Conservation (phyloP, 2,329 filamentous ascomycete species). For the Xylariomycetidae sp. region DNA sequence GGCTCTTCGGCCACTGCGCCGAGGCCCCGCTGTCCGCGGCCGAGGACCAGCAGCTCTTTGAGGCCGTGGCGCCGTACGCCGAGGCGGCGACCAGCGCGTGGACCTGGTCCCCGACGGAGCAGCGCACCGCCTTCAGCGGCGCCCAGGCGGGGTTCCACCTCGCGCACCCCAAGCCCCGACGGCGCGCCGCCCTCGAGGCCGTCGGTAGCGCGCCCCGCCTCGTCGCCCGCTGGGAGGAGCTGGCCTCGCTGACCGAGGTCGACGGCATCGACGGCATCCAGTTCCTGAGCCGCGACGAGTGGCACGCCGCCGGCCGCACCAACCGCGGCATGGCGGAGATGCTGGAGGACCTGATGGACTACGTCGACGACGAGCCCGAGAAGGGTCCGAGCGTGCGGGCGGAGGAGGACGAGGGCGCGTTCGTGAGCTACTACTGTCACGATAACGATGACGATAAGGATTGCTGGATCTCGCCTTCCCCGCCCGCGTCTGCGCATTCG, state of each 20-base stretch:
- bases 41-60: conserved; percentile 1
- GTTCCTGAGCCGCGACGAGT: conserved; percentile 2
- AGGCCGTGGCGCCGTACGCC: conserved; percentile 2
- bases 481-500: too few relatives aligned
- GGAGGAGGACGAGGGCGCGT: too few relatives aligned
- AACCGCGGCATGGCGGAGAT: background rate
- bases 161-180: conserved; percentile 1
- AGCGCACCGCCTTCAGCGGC: background rate
- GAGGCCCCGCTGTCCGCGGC: background rate
- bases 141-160: conserved; percentile 1
- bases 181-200: conserved; percentile 1
- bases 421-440: too few relatives aligned
- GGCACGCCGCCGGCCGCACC: conserved; percentile 1
- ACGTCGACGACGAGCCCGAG: too few relatives aligned
- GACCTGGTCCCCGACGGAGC: background rate
- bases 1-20: conserved; percentile 2
- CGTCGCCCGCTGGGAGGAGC: conserved; percentile 7
- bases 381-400: background rate
- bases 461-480: too few relatives aligned
- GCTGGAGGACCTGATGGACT: too few relatives aligned
- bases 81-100: conserved; percentile 1
- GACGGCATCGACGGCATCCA: conserved; percentile 3
- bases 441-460: too few relatives aligned
- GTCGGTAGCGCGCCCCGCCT: conserved; percentile 4
- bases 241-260: conserved; percentile 4